phyloP scores from a whole-genome alignment of 495 filamentous ascomycete species.

The Staphylotrichum longicolle region DNA sequence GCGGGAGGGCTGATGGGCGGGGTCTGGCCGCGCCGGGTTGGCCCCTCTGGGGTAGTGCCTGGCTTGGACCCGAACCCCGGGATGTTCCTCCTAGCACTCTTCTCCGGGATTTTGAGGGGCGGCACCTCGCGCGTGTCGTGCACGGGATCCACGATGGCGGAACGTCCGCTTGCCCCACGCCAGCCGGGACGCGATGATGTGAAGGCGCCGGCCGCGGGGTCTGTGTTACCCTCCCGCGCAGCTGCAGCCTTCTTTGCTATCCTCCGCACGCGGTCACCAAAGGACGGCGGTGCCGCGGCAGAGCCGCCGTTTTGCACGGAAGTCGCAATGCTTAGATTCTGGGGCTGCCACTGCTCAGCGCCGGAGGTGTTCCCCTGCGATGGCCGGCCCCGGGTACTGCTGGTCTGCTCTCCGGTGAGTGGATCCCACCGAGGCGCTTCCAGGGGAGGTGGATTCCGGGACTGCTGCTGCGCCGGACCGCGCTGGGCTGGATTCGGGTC shows the following conservation, averaged over 20 bases:
- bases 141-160: constrained; percentile 48
- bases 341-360: constrained; percentile 30
- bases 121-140: constrained; percentile 43
- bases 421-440: constrained; percentile 48
- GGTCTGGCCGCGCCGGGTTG: constrained; percentile 30
- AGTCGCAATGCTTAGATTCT: too few relatives aligned
- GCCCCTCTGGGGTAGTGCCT: constrained; percentile 15
- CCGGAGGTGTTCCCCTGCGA: constrained; percentile 49
- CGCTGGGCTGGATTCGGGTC: constrained; percentile 36
- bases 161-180: constrained; percentile 54
- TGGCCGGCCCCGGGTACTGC: constrained; percentile 42
- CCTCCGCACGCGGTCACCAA: constrained; percentile 48
- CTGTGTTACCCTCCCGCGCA: constrained; percentile 25
- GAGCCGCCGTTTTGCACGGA: not conserved
- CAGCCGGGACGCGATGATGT: constrained; percentile 46
- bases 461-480: constrained; percentile 26
- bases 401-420: constrained; percentile 50
- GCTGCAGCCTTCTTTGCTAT: constrained; percentile 39
- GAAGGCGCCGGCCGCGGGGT: constrained; percentile 38
- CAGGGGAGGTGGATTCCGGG: constrained; percentile 30
- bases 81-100: constrained; percentile 39
- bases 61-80: constrained; percentile 22
- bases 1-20: constrained; percentile 37
- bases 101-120: constrained; percentile 47
- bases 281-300: constrained; percentile 26